These are phyloP conservation scores for Cyberlindnera japonica DNA, from an alignment of 805 yeast species.

Conservation along the genomic window DNA sequence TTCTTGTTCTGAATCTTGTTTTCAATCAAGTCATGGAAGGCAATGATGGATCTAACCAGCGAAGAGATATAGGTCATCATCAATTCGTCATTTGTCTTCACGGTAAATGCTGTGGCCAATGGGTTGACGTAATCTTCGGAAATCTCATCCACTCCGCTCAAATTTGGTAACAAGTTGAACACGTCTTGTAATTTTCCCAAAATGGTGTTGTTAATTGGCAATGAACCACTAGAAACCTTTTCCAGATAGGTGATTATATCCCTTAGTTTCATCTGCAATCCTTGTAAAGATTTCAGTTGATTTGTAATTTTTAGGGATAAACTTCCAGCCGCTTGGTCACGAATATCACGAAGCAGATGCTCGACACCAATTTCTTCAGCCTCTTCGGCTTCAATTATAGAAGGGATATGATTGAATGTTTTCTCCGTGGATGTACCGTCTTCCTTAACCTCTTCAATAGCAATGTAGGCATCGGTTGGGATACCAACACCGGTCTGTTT, in stretches of 20 bases:
- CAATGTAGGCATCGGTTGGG: slow-evolving; percentile 93
- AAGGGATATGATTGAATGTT: slow-evolving; percentile 91
- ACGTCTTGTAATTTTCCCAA: slow-evolving; percentile 92
- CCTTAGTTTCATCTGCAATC: slow-evolving; percentile 71
- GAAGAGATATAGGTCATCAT: slow-evolving; percentile 91
- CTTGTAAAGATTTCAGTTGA: slow-evolving; percentile 83
- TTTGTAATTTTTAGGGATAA: slow-evolving; percentile 83
- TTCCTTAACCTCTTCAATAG: slow-evolving; percentile 92
- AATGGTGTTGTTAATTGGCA: slow-evolving; percentile 88
- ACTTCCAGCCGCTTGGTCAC: slow-evolving; percentile 96
- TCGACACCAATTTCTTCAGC: slow-evolving; percentile 99
- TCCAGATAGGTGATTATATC: slow-evolving; percentile 77
- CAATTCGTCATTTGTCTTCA: slow-evolving; percentile 92
- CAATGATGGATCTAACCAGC: slow-evolving; percentile 88
- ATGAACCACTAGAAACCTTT: slow-evolving; percentile 61
- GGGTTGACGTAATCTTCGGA: slow-evolving; percentile 39
- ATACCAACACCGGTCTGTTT: slow-evolving; percentile 78
- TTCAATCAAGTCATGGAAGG: slow-evolving; percentile 94
- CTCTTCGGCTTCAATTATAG: slow-evolving; percentile 93
- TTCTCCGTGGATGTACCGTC: slow-evolving; percentile 92
- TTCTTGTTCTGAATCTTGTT: slow-evolving; percentile 85
- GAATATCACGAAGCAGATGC: slow-evolving; percentile 86
- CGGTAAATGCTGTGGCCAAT: slow-evolving; percentile 76
- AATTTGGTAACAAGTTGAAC: slow-evolving; percentile 86
- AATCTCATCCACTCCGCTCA: slow-evolving; percentile 36